Percentiles rank a stretch among this genome's conserved stretches.
These are phyloP conservation scores for Xylariaceae sp. DNA, from an alignment of 2,329 filamentous ascomycete genomes.

Conservation along the genomic window DNA sequence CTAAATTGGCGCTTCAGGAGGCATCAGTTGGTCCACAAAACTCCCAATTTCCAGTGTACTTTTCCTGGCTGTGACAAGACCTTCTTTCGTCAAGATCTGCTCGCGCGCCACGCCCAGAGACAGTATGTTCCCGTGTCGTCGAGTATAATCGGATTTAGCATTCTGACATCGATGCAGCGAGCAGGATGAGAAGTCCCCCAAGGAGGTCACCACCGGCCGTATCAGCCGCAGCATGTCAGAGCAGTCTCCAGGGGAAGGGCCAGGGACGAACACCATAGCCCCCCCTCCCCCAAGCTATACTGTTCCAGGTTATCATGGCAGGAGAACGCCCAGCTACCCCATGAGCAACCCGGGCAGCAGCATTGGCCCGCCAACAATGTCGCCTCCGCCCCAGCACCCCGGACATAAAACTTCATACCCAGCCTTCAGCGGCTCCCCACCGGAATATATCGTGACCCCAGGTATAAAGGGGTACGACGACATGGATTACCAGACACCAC, in stretches of 20 bases:
- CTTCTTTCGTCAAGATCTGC: constrained; percentile 52
- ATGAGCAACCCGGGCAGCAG: constrained; percentile 11
- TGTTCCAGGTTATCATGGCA: neutral
- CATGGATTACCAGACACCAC: constrained; percentile 21
- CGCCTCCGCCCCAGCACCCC: constrained; percentile 10
- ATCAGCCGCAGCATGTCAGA: constrained; percentile 22
- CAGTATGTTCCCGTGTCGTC: constrained; percentile 32
- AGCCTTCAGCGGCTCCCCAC: too few species aligned
- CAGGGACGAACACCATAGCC: constrained; percentile 6
- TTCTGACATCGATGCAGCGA: constrained; percentile 29
- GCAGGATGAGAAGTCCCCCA: constrained; percentile 34
- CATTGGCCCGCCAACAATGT: constrained; percentile 19
- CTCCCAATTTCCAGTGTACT: constrained; percentile 43
- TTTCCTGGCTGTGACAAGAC: constrained; percentile 47
- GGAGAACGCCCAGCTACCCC: constrained; percentile 1
- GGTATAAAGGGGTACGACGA: too few species aligned
- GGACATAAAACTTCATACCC: too few species aligned
- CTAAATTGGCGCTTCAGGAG: constrained; percentile 35
- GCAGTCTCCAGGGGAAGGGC: constrained; percentile 14
- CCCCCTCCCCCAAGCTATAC: too few species aligned
- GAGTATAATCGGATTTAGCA: neutral
- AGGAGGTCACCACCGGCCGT: constrained; percentile 14
- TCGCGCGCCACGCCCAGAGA: constrained; percentile 48
- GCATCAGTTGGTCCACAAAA: constrained; percentile 53
- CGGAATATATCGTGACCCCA: too few species aligned